phyloP scores from a whole-genome alignment of 2,329 filamentous ascomycete genomes.

The Diaporthe ampelina region DNA sequence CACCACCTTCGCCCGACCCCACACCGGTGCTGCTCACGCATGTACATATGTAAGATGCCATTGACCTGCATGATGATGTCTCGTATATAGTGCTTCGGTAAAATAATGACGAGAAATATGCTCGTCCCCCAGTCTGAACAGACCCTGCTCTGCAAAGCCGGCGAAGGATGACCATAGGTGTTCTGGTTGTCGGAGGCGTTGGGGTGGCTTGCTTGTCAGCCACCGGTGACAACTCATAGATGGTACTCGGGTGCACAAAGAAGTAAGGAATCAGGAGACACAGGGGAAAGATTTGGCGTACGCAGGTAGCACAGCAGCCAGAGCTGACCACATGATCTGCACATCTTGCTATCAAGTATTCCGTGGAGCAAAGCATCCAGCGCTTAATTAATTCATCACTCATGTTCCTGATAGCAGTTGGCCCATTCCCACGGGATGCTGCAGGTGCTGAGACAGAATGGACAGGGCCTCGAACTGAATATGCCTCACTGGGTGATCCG shows the following conservation, averaged over 20 bases:
- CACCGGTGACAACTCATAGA: background rate
- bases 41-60: background rate
- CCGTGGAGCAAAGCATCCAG: background rate
- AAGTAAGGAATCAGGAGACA: background rate
- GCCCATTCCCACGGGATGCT: conserved; percentile 3
- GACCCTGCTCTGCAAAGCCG: background rate
- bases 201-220: background rate
- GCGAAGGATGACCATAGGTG: background rate
- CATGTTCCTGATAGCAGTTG: background rate
- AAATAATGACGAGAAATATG: background rate
- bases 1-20: conserved; percentile 11
- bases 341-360: background rate
- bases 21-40: background rate
- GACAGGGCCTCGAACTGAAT: background rate
- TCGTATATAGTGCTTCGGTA: conserved; percentile 6
- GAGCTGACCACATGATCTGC: conserved; percentile 21
- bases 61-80: background rate
- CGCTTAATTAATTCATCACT: background rate
- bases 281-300: conserved; percentile 16
- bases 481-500: background rate
- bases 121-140: background rate
- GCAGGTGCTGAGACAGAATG: conserved; percentile 4
- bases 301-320: conserved; percentile 23
- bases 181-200: background rate
- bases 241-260: background rate